Evolutionary conservation across 768 basidiomycete species (phyloP).

Genomic region (Lentinula raphanica): DNA sequence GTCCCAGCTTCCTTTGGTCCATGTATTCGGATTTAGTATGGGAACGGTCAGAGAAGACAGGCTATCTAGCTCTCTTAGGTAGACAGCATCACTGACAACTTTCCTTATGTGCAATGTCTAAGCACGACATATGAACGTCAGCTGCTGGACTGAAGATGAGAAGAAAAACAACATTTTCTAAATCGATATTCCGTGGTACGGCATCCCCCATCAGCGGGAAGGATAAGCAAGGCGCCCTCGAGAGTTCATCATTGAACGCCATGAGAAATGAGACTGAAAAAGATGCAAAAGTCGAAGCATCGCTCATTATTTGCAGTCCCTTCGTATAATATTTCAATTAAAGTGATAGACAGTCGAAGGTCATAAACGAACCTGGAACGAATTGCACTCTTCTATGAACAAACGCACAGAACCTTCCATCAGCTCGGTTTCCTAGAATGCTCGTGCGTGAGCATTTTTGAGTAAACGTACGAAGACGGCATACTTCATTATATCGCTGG

Average conservation of each 20-base stretch:
- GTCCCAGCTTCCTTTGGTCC: conserved; percentile 27
- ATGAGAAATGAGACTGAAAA: conserved; percentile 57
- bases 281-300: conserved; percentile 58
- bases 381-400: conserved; percentile 72
- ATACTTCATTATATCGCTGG: conserved; percentile 49
- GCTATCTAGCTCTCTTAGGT: conserved; percentile 45
- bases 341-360: neutral
- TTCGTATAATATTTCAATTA: conserved; percentile 20
- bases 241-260: conserved; percentile 61
- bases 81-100: conserved; percentile 60
- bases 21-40: conserved; percentile 37
- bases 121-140: conserved; percentile 9
- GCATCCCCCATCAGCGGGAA: conserved; percentile 54
- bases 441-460: neutral
- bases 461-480: conserved; percentile 7
- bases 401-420: conserved; percentile 66
- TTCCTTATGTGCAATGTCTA: conserved; percentile 35
- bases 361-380: conserved; percentile 51
- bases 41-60: conserved; percentile 47
- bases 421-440: conserved; percentile 50
- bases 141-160: neutral
- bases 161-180: conserved; percentile 16
- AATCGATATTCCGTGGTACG: conserved; percentile 24
- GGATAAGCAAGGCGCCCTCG: conserved; percentile 52
- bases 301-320: conserved; percentile 68